Conservation (phyloP, 1,284 basidiomycete genomes). For the Puccinia novopanici region DNA sequence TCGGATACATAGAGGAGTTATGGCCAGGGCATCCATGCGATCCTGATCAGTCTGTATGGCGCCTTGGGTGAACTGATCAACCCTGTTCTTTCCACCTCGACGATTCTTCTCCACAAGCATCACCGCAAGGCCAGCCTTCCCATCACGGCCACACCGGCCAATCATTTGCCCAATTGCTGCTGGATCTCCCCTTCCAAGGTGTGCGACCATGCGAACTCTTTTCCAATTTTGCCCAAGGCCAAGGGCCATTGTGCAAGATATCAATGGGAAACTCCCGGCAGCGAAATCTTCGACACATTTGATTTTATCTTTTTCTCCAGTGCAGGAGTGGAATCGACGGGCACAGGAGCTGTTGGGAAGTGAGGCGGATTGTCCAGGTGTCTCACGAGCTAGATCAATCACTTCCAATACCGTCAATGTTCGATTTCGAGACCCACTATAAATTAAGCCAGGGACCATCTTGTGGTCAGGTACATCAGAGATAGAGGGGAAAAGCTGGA, state of each 20-base stretch:
- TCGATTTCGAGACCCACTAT: constrained; percentile 14
- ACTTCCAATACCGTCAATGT: constrained; percentile 14
- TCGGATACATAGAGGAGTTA: neutral
- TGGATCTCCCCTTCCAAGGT: too few species aligned
- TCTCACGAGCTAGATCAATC: neutral
- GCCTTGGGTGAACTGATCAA: neutral
- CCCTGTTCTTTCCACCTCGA: neutral
- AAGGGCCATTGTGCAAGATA: neutral
- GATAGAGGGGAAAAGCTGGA: neutral
- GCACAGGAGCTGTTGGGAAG: constrained; percentile 9
- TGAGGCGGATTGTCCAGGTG: neutral
- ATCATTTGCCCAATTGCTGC: too few species aligned
- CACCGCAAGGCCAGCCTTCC: neutral
- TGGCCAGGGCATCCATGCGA: neutral
- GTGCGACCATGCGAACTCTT: too few species aligned
- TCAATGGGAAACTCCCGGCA: neutral
- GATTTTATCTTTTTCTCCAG: constrained; percentile 2
- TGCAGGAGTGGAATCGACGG: constrained; percentile 11
- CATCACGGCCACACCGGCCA: constrained; percentile 4
- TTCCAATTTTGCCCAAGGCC: too few species aligned
- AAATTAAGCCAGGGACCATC: constrained; percentile 26
- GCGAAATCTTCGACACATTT: neutral
- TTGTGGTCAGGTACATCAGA: neutral
- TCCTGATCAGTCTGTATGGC: neutral
- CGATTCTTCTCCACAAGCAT: neutral